A percentile compares a stretch with the other conserved stretches of the same genome.
These are phyloP conservation scores for Trichoderma erinaceum DNA, from an alignment of 495 filamentous ascomycete species.

Conservation along the genomic window DNA sequence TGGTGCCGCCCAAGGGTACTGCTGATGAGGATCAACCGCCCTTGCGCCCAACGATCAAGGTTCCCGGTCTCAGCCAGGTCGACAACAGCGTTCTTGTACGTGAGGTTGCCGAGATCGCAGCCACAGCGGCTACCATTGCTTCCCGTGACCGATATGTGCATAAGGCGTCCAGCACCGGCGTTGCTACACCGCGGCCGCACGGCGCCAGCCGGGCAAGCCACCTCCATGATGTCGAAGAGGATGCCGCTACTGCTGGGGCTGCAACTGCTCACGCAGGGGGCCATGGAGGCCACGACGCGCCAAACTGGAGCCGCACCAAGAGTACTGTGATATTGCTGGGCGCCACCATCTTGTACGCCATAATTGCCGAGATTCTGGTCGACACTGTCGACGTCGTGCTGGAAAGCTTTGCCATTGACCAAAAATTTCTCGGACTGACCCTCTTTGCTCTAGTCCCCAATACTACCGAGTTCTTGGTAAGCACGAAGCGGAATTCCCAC, in stretches of 20 bases:
- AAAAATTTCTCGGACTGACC: conserved; percentile 97
- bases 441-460: conserved; percentile 96
- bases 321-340: conserved; percentile 81
- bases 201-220: conserved; percentile 4
- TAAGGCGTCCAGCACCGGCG: conserved; percentile 20
- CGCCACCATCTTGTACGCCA: conserved; percentile 86
- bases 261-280: conserved; percentile 34
- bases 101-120: conserved; percentile 84
- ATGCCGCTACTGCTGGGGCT: conserved; percentile 25
- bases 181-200: conserved; percentile 16
- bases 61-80: conserved; percentile 66
- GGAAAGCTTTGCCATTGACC: conserved; percentile 81
- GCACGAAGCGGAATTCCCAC: conserved; percentile 22
- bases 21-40: conserved; percentile 34
- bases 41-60: conserved; percentile 40
- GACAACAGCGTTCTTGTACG: conserved; percentile 75
- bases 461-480: conserved; percentile 93
- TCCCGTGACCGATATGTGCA: conserved; percentile 54
- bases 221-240: background rate
- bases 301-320: conserved; percentile 93
- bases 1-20: conserved; percentile 63
- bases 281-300: conserved; percentile 86
- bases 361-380: conserved; percentile 95
- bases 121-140: conserved; percentile 82
- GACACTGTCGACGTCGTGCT: conserved; percentile 94